Conservation (phyloP, 164 flowering plant genomes). For the Dillenia suffruticosa region DNA sequence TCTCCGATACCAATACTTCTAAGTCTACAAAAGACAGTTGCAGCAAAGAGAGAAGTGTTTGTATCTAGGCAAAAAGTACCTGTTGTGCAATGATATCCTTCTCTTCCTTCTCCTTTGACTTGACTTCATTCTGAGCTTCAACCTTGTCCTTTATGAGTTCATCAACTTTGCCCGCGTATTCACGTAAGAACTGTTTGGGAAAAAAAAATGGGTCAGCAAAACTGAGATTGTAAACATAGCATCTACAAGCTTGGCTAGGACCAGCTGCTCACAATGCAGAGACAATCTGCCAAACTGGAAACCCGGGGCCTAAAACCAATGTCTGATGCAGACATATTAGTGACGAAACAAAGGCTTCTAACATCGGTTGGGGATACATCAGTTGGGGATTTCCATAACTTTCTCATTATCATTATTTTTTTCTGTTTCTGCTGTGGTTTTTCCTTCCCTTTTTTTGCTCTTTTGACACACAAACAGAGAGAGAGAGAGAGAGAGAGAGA, state of each 20-base stretch:
- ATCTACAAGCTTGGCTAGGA: background rate
- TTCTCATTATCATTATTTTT: too few species aligned
- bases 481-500: background rate
- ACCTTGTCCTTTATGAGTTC: conserved; percentile 89
- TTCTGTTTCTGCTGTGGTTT: too few species aligned
- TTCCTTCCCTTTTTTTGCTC: conserved; percentile 20
- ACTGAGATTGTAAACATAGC: too few species aligned
- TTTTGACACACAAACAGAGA: background rate
- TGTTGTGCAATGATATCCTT: conserved; percentile 90
- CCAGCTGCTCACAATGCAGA: background rate
- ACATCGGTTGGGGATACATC: too few species aligned
- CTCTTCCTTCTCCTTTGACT: conserved; percentile 90
- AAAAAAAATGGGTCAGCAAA: background rate
- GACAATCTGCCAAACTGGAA: too few species aligned
- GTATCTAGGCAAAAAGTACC: conserved; percentile 32
- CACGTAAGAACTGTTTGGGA: conserved; percentile 66
- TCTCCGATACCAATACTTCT: too few species aligned
- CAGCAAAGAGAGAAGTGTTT: background rate
- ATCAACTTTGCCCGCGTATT: conserved; percentile 90
- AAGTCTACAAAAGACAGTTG: too few species aligned
- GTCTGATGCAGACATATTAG: too few species aligned
- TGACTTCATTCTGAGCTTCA: conserved; percentile 72
- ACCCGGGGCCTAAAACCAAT: too few species aligned
- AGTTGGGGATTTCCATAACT: too few species aligned
- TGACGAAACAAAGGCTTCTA: too few species aligned